Base-by-base conservation (phyloP, 345 rosid genomes). In the Crucihimalaya himalaica region DNA sequence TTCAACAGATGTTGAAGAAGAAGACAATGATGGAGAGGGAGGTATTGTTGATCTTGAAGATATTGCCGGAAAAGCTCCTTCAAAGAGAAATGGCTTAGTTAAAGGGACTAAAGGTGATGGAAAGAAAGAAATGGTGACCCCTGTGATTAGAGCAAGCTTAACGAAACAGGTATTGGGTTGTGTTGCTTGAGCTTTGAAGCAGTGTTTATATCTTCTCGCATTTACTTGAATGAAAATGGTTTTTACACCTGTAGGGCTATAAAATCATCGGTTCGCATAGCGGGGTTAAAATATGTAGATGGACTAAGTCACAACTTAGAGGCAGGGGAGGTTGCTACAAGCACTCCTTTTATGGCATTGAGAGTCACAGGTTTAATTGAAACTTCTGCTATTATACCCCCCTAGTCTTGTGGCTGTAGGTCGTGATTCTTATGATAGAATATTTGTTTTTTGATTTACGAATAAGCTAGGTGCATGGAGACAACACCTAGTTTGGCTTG, bases 321-420 rank as follows among this genome's bases (percentile, higher is more conserved):
- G 99, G 99, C 42, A 85, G 99, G 63, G 99, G 99, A 85, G 99
- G 99, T 68, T 95, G 97, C 84, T 95, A 95, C 83, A 95, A 95
- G 89, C 97, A 95, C 79, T 88, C 98, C 15, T 95, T 95, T 79
- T 92, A 95, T 79, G 99, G 98, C 74, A 95, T 95, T 53, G 99
- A 95, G 82, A 95, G 99, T 81, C 99, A 95, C 77, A 92, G 99
- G 99, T 95, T 68, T 77, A 51, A 53, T 19, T 66, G 28, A 32
- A 25, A 64, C 13, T 31, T 77, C 15, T 55, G 15, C 5, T 9
- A 10, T 39, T 60, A 25, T 23, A n/a, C n/a, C 45, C 51, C 28
- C 34, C 47, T 48, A 47, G 59, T 48, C 16, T 13, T 20, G 19
- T 20, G 51, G 37, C 42, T 20, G 53, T 64, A 29, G 56, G 27